phyloP scores from a whole-genome alignment of 257 asterid species.

The Handroanthus guayacan region DNA sequence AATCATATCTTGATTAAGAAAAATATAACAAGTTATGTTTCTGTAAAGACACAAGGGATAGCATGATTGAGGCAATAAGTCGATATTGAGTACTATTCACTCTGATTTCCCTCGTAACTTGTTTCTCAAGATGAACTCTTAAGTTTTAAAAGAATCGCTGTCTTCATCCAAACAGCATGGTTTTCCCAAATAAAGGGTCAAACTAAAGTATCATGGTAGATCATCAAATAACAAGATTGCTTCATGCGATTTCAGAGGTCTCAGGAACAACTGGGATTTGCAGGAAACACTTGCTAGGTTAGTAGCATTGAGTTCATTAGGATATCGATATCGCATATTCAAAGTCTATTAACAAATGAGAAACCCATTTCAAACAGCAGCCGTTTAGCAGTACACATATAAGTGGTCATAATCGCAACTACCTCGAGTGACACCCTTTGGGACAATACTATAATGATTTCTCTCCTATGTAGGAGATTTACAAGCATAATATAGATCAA shows the following conservation, averaged over 20 bases:
- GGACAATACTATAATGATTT: neutral
- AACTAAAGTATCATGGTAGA: neutral
- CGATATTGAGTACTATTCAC: too few relatives aligned
- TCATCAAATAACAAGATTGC: conserved; percentile 6
- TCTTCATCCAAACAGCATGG: too few relatives aligned
- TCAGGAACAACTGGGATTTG: neutral
- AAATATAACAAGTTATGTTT: too few relatives aligned
- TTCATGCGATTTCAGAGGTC: conserved; percentile 2
- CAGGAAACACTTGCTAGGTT: neutral
- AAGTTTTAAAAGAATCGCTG: too few relatives aligned
- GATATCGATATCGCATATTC: neutral
- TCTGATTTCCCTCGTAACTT: too few relatives aligned
- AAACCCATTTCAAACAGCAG: conserved; percentile 10
- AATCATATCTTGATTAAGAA: too few relatives aligned
- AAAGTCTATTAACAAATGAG: neutral
- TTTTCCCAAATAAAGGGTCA: neutral
- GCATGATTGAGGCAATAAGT: too few relatives aligned
- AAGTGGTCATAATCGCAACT: neutral
- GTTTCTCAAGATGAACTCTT: too few relatives aligned
- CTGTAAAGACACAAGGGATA: too few relatives aligned
- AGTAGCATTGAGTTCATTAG: neutral
- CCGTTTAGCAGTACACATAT: neutral
- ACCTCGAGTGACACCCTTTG: neutral
- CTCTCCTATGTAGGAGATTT: neutral
- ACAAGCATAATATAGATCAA: neutral